Evolutionary conservation across 441 rosid genomes (phyloP), one percentile per base, ranked within the genome.

Genomic region (Erodium trifolium): DNA sequence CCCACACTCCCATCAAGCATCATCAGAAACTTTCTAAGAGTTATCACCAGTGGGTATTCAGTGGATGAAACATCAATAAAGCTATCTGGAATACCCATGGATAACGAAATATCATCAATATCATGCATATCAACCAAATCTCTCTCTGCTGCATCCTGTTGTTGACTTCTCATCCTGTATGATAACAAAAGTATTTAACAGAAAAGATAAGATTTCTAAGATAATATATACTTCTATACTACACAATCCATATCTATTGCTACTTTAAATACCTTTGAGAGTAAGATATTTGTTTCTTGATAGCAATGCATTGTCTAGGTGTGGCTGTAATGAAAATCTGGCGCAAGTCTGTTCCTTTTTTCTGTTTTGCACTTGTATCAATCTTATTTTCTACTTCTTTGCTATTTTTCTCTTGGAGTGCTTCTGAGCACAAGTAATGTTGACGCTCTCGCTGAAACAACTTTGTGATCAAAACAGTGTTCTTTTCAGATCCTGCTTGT

Each of bases 1-100:
- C 88, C 88, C 3, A 87, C 18, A 9, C 82, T 78, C 31, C 81
- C 85, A 75, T 87, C 87, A 47, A 87, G 86, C 88, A 85, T 87
- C 82, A 78, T 77, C 76, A 87, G 67, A 67, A 87, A 82, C 74
- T 82, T 87, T 6, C 49, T 65, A 43, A 82, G 83, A 41, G 87
- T 81, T 39, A 82, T 76, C 11, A 82, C 74, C 49, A 87, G 85
- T 1, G 88, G 92, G 68, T 71, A 82, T 11, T 72, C 63, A 3
- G 64, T 63, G 0, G 75, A 37, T 31, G 79, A 68, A 63, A 84
- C 65, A 63, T 70, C 80, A 16, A 59, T 37, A 63, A 84, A 81
- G 1, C 84, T 80, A 79, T 87, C 80, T 0, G 85, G 87, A 16
- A 81, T 79, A 55, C 74, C 83, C 69, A 75, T 72, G 76, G 81